Evolutionary conservation across 2,329 filamentous ascomycete species (phyloP).

Genomic region (Metarhizium brunneum): DNA sequence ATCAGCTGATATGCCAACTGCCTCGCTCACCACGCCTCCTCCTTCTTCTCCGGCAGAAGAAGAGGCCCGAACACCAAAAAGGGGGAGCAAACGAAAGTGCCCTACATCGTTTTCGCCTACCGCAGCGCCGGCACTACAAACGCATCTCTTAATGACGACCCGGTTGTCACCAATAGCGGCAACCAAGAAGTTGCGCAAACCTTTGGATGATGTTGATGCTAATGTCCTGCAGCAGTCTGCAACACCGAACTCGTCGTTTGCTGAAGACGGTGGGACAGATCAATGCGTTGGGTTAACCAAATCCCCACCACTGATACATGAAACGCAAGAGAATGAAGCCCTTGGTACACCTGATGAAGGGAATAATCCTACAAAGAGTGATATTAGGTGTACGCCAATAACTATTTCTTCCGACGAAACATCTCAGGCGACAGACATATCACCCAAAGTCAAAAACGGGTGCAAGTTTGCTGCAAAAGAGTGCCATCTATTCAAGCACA

Average conservation of each 20-base stretch:
- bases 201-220: slow-evolving; percentile 15
- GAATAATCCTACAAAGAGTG: not conserved
- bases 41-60: slow-evolving; percentile 6
- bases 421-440: not conserved
- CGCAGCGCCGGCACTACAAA: slow-evolving; percentile 11
- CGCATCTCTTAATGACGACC: not conserved
- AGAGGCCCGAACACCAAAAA: not conserved
- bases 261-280: not conserved
- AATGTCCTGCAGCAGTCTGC: slow-evolving; percentile 10
- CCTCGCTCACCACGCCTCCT: slow-evolving; percentile 7
- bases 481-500: slow-evolving; percentile 28
- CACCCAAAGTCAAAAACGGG: not conserved
- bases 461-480: slow-evolving; percentile 24
- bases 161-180: not conserved
- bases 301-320: not conserved
- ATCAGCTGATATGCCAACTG: not conserved
- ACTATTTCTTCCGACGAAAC: not conserved
- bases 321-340: not conserved
- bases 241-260: not conserved
- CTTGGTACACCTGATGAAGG: not conserved
- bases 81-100: slow-evolving; percentile 6
- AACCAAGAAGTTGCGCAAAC: slow-evolving; percentile 7
- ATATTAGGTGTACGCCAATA: not conserved
- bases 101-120: not conserved
- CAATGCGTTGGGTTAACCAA: not conserved